These are phyloP conservation scores for Thielaviopsis populi DNA, from an alignment of 2,329 filamentous ascomycete genomes.

Conservation along the genomic window DNA sequence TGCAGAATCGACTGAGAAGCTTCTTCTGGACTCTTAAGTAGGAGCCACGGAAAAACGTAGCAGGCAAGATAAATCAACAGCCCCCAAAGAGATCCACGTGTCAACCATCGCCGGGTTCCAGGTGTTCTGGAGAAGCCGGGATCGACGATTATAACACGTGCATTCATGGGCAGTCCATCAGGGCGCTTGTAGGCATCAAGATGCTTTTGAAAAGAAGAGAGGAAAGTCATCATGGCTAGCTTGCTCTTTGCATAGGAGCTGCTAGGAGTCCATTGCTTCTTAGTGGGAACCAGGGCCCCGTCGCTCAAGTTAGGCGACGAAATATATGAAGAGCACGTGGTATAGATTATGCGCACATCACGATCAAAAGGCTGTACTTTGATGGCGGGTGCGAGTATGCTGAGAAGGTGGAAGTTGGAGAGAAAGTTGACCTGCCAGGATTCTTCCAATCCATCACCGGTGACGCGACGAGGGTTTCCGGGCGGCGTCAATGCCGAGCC, in stretches of 20 bases:
- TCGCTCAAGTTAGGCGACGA: slow-evolving; percentile 52
- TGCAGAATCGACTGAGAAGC: slow-evolving; percentile 78
- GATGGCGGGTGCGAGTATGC: slow-evolving; percentile 79
- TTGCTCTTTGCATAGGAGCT: slow-evolving; percentile 50
- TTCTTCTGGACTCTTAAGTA: slow-evolving; percentile 70
- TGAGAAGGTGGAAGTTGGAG: slow-evolving; percentile 86
- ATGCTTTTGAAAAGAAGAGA: slow-evolving; percentile 82
- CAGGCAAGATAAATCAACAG: slow-evolving; percentile 59
- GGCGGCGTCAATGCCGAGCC: slow-evolving; percentile 62
- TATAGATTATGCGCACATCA: slow-evolving; percentile 76
- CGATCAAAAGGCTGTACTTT: slow-evolving; percentile 84
- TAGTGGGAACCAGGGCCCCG: slow-evolving; percentile 25
- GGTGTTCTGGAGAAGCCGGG: slow-evolving; percentile 75
- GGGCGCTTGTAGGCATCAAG: slow-evolving; percentile 70
- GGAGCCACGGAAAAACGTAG: slow-evolving; percentile 72
- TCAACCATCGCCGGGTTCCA: slow-evolving; percentile 75
- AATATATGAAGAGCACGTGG: slow-evolving; percentile 81
- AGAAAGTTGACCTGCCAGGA: slow-evolving; percentile 94
- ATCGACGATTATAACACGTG: slow-evolving; percentile 73
- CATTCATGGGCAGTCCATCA: slow-evolving; percentile 66
- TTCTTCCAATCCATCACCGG: slow-evolving; percentile 66
- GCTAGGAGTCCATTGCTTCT: slow-evolving; percentile 38
- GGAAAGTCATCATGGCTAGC: slow-evolving; percentile 79
- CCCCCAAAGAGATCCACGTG: slow-evolving; percentile 68
- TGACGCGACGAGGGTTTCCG: slow-evolving; percentile 44